These are phyloP conservation scores for Chaetomium strumarium DNA, from an alignment of 2,329 filamentous ascomycete species.

Conservation along the genomic window DNA sequence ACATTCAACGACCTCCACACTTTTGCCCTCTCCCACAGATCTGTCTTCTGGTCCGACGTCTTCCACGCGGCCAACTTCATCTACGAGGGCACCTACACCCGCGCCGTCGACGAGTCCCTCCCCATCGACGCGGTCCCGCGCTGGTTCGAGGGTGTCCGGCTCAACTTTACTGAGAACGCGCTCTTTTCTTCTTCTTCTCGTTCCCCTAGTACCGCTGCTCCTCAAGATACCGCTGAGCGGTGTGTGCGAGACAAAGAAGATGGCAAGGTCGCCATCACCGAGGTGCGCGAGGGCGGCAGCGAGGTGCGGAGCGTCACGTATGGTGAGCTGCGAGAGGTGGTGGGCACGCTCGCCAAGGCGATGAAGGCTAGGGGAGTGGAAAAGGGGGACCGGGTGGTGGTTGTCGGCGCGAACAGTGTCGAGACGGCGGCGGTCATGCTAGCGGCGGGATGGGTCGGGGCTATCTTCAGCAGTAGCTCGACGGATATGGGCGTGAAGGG, in stretches of 20 bases:
- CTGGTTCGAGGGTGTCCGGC: constrained; percentile 69
- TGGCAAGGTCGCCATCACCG: constrained; percentile 61
- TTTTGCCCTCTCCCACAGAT: constrained; percentile 58
- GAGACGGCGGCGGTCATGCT: constrained; percentile 69
- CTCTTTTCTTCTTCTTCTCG: constrained; percentile 53
- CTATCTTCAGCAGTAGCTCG: constrained; percentile 67
- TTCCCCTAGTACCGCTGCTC: no score
- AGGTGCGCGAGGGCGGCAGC: constrained; percentile 62
- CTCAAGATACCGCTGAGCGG: constrained; percentile 22
- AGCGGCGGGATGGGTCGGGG: constrained; percentile 65
- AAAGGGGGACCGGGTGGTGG: constrained; percentile 68
- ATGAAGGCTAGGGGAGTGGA: constrained; percentile 60
- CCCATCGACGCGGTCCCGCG: constrained; percentile 65
- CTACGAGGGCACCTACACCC: constrained; percentile 52
- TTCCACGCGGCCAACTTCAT: constrained; percentile 58
- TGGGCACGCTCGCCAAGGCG: constrained; percentile 57
- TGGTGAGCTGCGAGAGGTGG: constrained; percentile 55
- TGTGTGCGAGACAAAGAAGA: constrained; percentile 63
- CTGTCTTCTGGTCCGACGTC: constrained; percentile 59
- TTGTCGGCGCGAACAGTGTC: constrained; percentile 69
- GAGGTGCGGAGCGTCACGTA: constrained; percentile 57
- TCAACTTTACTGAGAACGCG: constrained; percentile 79
- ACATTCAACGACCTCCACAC: constrained; percentile 64
- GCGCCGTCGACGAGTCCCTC: constrained; percentile 61
- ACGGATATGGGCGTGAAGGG: constrained; percentile 82